Percentiles rank a stretch among this genome's conserved stretches.
phyloP scores from a whole-genome alignment of 768 basidiomycete genomes.

The Xanthoconium stramineum region DNA sequence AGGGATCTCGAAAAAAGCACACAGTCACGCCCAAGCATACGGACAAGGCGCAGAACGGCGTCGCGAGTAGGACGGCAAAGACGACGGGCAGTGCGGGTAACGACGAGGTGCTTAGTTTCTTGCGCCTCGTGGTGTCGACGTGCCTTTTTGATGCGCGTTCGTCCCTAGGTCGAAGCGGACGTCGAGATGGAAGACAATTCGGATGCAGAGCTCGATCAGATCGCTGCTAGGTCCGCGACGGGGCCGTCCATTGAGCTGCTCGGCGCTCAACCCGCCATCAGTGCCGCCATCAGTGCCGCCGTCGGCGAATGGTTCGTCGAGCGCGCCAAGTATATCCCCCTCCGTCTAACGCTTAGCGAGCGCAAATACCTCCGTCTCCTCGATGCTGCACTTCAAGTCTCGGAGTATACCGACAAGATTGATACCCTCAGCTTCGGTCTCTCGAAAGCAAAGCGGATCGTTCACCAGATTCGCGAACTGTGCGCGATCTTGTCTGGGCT shows the following conservation, averaged over 20 bases:
- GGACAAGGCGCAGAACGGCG: slow-evolving; percentile 15
- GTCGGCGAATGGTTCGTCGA: slow-evolving; percentile 88
- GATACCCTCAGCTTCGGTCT: slow-evolving; percentile 76
- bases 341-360: slow-evolving; percentile 70
- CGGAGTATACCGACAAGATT: slow-evolving; percentile 89
- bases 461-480: slow-evolving; percentile 81
- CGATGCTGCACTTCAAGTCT: slow-evolving; percentile 80
- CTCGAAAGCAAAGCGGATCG: slow-evolving; percentile 84
- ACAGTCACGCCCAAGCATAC: slow-evolving; percentile 38
- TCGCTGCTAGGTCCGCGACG: slow-evolving; percentile 27
- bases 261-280: slow-evolving; percentile 57
- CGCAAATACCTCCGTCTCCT: slow-evolving; percentile 83
- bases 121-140: not conserved
- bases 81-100: slow-evolving; percentile 3
- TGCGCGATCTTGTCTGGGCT: slow-evolving; percentile 87
- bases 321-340: slow-evolving; percentile 74
- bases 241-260: slow-evolving; percentile 33
- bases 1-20: slow-evolving; percentile 72
- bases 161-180: slow-evolving; percentile 30
- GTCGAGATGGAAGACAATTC: slow-evolving; percentile 34
- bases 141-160: slow-evolving; percentile 1
- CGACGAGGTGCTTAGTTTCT: slow-evolving; percentile 17
- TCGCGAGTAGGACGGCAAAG: not conserved
- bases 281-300: slow-evolving; percentile 51
- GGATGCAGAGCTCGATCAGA: slow-evolving; percentile 39